Conservation (phyloP, 495 filamentous ascomycete genomes). For the Annulohypoxylon nitens region DNA sequence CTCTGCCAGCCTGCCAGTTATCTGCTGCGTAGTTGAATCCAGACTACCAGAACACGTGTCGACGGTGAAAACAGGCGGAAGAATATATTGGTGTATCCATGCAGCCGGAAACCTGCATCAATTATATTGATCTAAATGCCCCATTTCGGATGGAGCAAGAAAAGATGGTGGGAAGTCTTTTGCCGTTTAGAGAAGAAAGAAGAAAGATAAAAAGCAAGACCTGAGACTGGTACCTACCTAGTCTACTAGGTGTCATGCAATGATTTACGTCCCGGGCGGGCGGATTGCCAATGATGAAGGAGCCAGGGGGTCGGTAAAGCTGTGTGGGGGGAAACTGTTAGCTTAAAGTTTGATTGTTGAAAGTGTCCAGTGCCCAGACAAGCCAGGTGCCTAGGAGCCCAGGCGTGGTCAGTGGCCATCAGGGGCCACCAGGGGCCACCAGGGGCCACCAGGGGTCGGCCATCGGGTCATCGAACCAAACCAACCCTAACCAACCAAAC, state of each 20-base stretch:
- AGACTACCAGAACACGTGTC: slow-evolving; percentile 38
- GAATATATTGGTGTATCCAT: slow-evolving; percentile 28
- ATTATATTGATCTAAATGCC: slow-evolving; percentile 29
- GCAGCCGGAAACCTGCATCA: slow-evolving; percentile 25
- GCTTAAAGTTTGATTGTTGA: slow-evolving; percentile 11
- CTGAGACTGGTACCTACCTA: slow-evolving; percentile 6
- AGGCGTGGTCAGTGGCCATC: too few relatives aligned
- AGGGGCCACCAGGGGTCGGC: not conserved
- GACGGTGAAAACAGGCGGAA: slow-evolving; percentile 31
- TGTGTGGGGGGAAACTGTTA: slow-evolving; percentile 33
- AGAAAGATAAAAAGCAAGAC: not conserved
- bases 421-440: too few relatives aligned
- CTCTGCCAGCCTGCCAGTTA: too few relatives aligned
- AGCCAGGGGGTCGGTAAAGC: slow-evolving; percentile 41
- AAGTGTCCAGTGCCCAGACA: not conserved
- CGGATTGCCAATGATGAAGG: slow-evolving; percentile 39
- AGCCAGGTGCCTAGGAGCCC: too few relatives aligned
- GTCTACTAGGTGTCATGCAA: slow-evolving; percentile 10
- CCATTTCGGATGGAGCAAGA: not conserved
- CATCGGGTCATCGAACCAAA: slow-evolving; percentile 2
- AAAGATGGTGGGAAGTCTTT: slow-evolving; percentile 7
- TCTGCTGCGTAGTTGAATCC: too few relatives aligned
- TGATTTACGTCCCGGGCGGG: slow-evolving; percentile 43
- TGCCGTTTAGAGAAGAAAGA: slow-evolving; percentile 6
- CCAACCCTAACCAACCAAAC: slow-evolving; percentile 1